Evolutionary conservation across 2,329 filamentous ascomycete genomes (phyloP).

Genomic region (Penicillium decumbens): DNA sequence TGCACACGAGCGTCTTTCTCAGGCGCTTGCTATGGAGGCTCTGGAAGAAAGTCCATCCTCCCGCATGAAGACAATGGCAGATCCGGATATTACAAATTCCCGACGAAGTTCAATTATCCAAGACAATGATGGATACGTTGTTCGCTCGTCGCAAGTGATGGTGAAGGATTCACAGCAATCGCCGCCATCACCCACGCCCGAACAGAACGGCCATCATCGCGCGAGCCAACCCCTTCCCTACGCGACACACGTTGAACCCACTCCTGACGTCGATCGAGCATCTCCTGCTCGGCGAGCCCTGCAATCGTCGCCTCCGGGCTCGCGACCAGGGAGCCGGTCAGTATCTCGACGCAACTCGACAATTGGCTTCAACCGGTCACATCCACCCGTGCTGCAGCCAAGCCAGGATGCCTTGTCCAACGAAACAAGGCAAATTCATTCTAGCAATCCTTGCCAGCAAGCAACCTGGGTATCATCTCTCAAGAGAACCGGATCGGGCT

Average conservation of each 20-base stretch:
- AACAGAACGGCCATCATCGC: slow-evolving; percentile 7
- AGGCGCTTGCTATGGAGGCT: slow-evolving; percentile 32
- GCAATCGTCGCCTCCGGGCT: slow-evolving; percentile 25
- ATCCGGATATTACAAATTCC: not conserved
- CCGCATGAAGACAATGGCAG: slow-evolving; percentile 3
- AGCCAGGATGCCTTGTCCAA: slow-evolving; percentile 6
- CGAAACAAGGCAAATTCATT: slow-evolving; percentile 10
- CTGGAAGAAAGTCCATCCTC: slow-evolving; percentile 22
- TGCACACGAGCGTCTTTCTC: slow-evolving; percentile 39
- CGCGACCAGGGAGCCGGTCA: slow-evolving; percentile 12
- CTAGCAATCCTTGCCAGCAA: slow-evolving; percentile 14
- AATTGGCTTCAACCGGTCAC: not conserved
- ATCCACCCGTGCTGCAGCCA: slow-evolving; percentile 5
- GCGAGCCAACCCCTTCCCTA: not conserved
- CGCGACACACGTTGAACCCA: slow-evolving; percentile 8
- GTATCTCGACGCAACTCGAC: slow-evolving; percentile 3
- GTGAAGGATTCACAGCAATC: slow-evolving; percentile 39
- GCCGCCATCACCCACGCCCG: slow-evolving; percentile 30
- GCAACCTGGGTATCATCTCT: slow-evolving; percentile 4
- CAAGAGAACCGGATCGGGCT: slow-evolving; percentile 9
- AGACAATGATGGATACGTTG: slow-evolving; percentile 6
- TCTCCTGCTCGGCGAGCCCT: slow-evolving; percentile 18
- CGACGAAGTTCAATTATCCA: slow-evolving; percentile 1
- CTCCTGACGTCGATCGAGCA: slow-evolving; percentile 10
- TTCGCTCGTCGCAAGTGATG: slow-evolving; percentile 32